Evolutionary conservation across 1,139 yeast genomes (phyloP).

Genomic region (Blastobotrys malaysiensis): DNA sequence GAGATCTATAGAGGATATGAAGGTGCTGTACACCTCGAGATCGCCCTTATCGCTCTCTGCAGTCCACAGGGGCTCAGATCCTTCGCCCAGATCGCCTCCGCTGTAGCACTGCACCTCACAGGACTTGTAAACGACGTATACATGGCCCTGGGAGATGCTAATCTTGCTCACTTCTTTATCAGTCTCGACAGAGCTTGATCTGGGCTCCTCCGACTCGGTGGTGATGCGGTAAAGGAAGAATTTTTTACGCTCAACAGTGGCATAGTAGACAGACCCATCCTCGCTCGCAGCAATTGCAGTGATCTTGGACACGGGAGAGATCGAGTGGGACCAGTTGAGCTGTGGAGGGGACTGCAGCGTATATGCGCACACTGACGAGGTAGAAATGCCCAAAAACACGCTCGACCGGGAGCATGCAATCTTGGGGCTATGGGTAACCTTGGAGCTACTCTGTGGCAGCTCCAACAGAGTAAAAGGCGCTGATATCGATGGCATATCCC

Average conservation of each 20-base stretch:
- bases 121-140: conserved; percentile 19
- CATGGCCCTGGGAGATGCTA: conserved; percentile 12
- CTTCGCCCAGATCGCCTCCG: conserved; percentile 10
- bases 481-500: conserved; percentile 31
- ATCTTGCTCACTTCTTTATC: conserved; percentile 16
- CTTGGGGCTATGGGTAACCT: conserved; percentile 6
- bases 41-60: conserved; percentile 19
- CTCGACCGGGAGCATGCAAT: conserved; percentile 1
- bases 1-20: conserved; percentile 6
- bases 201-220: conserved; percentile 12
- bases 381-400: conserved; percentile 60
- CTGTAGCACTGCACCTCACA: conserved; percentile 20
- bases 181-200: conserved; percentile 11
- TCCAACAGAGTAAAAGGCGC: conserved; percentile 32
- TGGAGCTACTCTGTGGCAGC: conserved; percentile 25
- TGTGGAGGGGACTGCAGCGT: conserved; percentile 77
- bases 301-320: conserved; percentile 56
- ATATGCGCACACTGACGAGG: conserved; percentile 68
- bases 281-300: conserved; percentile 23
- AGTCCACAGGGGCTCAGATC: conserved; percentile 16
- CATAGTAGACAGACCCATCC: conserved; percentile 14
- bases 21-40: conserved; percentile 16
- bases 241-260: conserved; percentile 28
- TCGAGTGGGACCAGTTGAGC: conserved; percentile 64
- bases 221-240: conserved; percentile 18